Base-by-base conservation (phyloP, 305 asterid genomes). In the Fraxinus baroniana region DNA sequence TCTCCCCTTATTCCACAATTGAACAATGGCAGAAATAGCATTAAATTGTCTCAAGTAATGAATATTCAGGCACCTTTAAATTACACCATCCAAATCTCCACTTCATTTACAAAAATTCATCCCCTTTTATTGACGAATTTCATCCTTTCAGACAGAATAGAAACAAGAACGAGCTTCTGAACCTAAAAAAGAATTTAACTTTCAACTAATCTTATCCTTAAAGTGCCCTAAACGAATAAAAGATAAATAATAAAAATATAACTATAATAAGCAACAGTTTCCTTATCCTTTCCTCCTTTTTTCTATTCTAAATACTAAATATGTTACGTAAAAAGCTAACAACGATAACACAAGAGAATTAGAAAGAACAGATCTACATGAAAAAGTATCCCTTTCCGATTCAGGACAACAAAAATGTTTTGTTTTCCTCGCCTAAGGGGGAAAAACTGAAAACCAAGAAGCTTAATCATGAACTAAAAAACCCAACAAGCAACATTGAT, bases 131-230 rank as follows among this genome's bases (percentile, higher is more conserved):
- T 70, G 33, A 22, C 2, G 32, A 22, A 22, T 20, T 62, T 62
- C 71, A 62, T 22, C 5, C 13, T 22, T 62, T 62, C 32, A 8
- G 32, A 62, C 17, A 9, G 71, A 62, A 62, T 20, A 62, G 32
- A 60, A 20, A 20, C 70, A 60, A 60, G 70, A 60, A 60, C 70
- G 8, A 60, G 70, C 70, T 60, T 60, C 30, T 60, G 70, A 57
- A 57, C 28, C 68, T 57, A 57, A 57, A 57, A 55, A 0, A 1
- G 66, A n/a, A n/a, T n/a, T 57, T 57, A 57, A 57, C 66, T 18
- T 57, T 57, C 79, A 83, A 77, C 86, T 22, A 86, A 83, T 87
- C 87, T 85, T 86, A 84, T 81, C 80, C 82, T 44, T 72, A 3
- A 78, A 68, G 75, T 66, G 20, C 41, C 85, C 82, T 52, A 79